These are phyloP conservation scores for Meyerozyma sp. DNA, from an alignment of 1,139 yeast genomes.

Conservation along the genomic window DNA sequence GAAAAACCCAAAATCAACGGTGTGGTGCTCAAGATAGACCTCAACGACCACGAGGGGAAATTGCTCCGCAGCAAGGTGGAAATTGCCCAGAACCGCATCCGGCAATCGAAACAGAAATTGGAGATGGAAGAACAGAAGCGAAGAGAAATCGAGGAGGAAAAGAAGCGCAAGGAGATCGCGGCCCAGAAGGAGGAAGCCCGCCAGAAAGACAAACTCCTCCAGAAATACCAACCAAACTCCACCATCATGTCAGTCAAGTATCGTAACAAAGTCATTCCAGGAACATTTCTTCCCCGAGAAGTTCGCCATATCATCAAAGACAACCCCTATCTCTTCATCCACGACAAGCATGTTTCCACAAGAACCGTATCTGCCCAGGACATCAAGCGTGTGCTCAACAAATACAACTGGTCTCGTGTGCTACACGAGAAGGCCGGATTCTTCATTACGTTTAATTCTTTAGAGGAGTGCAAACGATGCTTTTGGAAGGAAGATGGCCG, in stretches of 20 bases:
- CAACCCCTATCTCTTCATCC: slow-evolving; percentile 53
- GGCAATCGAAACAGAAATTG: slow-evolving; percentile 17
- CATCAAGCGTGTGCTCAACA: slow-evolving; percentile 45
- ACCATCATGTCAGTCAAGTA: slow-evolving; percentile 31
- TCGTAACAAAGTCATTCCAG: slow-evolving; percentile 26
- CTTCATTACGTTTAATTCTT: slow-evolving; percentile 62
- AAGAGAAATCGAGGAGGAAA: slow-evolving; percentile 5
- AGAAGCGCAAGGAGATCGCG: slow-evolving; percentile 3
- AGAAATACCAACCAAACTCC: slow-evolving; percentile 23
- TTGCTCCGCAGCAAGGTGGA: slow-evolving; percentile 27
- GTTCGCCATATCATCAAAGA: slow-evolving; percentile 43
- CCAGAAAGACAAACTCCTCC: not conserved
- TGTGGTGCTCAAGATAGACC: slow-evolving; percentile 27
- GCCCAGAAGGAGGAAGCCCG: slow-evolving; percentile 5
- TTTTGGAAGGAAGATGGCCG: slow-evolving; percentile 64
- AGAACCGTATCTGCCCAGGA: slow-evolving; percentile 48
- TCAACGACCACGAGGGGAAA: slow-evolving; percentile 32
- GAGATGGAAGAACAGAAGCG: slow-evolving; percentile 28
- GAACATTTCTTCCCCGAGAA: slow-evolving; percentile 40
- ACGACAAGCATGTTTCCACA: slow-evolving; percentile 50
- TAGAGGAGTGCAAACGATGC: slow-evolving; percentile 62
- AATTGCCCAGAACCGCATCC: slow-evolving; percentile 27
- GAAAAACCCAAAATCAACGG: slow-evolving; percentile 38
- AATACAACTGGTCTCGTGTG: slow-evolving; percentile 63
- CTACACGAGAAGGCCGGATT: slow-evolving; percentile 62